Conservation (phyloP, 148 eudicot genomes). For the Fagopyrum homotropicum region DNA sequence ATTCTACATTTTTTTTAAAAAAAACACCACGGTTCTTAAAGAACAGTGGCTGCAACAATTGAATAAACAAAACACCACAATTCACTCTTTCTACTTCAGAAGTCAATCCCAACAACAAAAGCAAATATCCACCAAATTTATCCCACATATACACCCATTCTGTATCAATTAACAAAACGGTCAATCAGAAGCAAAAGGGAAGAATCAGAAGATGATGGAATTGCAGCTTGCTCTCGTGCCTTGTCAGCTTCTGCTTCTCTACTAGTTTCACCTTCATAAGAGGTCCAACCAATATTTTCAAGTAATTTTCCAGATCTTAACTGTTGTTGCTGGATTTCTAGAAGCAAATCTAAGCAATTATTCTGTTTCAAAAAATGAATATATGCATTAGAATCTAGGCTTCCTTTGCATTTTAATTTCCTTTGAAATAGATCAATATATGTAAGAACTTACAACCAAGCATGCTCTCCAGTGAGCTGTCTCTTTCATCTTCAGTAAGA, state of each 20-base stretch:
- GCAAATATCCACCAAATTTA: too few species aligned
- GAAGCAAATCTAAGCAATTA: constrained; percentile 64
- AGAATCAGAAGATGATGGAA: constrained; percentile 31
- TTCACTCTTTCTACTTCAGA: too few species aligned
- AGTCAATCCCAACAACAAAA: too few species aligned
- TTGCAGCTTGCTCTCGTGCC: constrained; percentile 32
- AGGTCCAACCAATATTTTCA: constrained; percentile 25
- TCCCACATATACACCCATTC: too few species aligned
- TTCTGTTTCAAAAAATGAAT: constrained; percentile 35
- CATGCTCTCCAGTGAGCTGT: too few species aligned
- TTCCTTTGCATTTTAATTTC: not conserved
- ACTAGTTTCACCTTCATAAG: constrained; percentile 17
- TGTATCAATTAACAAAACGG: too few species aligned
- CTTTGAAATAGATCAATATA: not conserved
- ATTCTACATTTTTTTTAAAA: too few species aligned
- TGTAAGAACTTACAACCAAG: constrained; percentile 68
- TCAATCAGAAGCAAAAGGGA: constrained; percentile 27
- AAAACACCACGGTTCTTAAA: too few species aligned
- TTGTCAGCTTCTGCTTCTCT: constrained; percentile 24
- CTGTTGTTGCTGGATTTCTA: constrained; percentile 61
- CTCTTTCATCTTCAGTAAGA: too few species aligned
- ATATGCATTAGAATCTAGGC: too few species aligned
- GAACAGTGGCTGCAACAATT: too few species aligned
- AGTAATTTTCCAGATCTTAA: constrained; percentile 50
- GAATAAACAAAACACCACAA: too few species aligned